Percentiles rank a stretch among this genome's conserved stretches.
phyloP scores from a whole-genome alignment of 2,329 filamentous ascomycete genomes.

The Elsinoe perseae region DNA sequence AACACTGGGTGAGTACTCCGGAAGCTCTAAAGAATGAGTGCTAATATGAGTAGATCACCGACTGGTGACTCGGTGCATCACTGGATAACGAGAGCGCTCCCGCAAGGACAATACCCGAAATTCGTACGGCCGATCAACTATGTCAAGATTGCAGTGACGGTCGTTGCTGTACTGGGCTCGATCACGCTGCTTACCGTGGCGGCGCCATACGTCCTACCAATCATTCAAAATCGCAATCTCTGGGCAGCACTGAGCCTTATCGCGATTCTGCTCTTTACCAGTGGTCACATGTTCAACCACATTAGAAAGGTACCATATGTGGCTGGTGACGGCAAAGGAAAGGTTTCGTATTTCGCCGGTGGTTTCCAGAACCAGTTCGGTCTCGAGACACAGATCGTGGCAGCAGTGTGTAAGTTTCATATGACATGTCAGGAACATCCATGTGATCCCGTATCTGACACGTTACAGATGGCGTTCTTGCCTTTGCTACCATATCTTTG shows the following conservation, averaged over 20 bases:
- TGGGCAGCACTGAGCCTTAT: constrained; percentile 91
- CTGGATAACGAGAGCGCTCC: constrained; percentile 73
- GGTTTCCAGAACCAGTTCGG: constrained; percentile 94
- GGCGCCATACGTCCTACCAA: constrained; percentile 69
- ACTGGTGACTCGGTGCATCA: constrained; percentile 69
- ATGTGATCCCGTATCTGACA: constrained; percentile 17
- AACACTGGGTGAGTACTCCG: constrained; percentile 56
- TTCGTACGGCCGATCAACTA: constrained; percentile 84
- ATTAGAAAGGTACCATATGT: constrained; percentile 95
- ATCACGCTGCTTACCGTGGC: constrained; percentile 62
- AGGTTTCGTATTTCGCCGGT: constrained; percentile 79
- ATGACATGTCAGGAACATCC: background rate
- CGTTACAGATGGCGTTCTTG: constrained; percentile 61
- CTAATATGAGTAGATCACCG: constrained; percentile 45
- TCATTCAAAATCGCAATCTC: constrained; percentile 82
- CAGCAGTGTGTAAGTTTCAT: constrained; percentile 74
- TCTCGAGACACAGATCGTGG: constrained; percentile 90
- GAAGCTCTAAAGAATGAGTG: background rate
- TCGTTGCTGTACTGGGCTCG: constrained; percentile 61
- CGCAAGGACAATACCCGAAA: constrained; percentile 66
- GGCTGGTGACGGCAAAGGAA: constrained; percentile 71
- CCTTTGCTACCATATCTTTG: constrained; percentile 85
- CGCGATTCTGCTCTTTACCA: constrained; percentile 83
- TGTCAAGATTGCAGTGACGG: constrained; percentile 59
- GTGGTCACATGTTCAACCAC: constrained; percentile 98